Evolutionary conservation across 768 basidiomycete species (phyloP), one percentile per base, ranked within the genome.

Genomic region (Suillus decipiens): DNA sequence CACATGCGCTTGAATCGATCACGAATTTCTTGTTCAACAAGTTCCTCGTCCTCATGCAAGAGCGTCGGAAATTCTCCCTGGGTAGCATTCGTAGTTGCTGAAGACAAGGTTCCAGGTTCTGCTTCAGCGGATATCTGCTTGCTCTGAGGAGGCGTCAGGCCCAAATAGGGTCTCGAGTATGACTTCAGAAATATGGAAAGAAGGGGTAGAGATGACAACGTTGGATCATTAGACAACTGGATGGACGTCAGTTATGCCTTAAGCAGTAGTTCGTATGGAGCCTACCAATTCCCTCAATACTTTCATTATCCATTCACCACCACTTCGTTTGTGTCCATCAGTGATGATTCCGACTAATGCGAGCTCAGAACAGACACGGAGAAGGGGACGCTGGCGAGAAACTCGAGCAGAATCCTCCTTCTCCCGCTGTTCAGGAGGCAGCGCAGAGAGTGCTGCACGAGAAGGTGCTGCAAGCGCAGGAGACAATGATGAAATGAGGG

Each of bases 1-100:
- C 96, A 95, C 88, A 96, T 90, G 65, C 90, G 88, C 76, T 89
- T 91, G 78, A 98, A 94, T 45, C 93, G 86, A 67, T 93, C 92
- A 22, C 93, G 88, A 48, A 90, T 86, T 51, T 95, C 95, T 66
- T 86, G 86, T 66, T 95, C 90, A 7, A 99, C 86, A 7, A 97
- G 80, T 68, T 92, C 93, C 34, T 90, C 85, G 45, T 83, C 82
- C 74, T 89, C 87, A 9, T 78, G 76, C 1, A 72, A 60, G 28
- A 81, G 64, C 0, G 76, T 63, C 15, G 81, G 83, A 63, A 84
- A 84, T 22, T 69, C 73, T n/a, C 65, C 74, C 61, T 77, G 75
- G 3, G 67, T 71, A 37, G 72, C 73, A 19, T 66, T 71, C 4
- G 74, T 76, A 22, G 73, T 65, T 22, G 76, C 73, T 11, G 71